Evolutionary conservation across 2,329 filamentous ascomycete genomes (phyloP).

Genomic region (Fusarium sp.): DNA sequence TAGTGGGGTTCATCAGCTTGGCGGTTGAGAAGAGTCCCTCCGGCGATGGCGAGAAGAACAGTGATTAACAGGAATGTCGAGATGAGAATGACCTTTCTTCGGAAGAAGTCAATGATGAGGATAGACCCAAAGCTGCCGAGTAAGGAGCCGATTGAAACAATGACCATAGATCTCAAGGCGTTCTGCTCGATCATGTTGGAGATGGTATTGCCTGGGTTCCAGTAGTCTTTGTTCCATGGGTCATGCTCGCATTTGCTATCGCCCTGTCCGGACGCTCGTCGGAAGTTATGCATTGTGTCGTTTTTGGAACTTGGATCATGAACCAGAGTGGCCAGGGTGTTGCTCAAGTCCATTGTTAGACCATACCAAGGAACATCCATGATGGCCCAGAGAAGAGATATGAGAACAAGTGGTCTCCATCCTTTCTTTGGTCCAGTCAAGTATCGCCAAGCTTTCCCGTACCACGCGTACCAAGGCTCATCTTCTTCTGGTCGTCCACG

Average conservation of each 20-base stretch:
- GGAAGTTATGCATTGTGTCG: background rate
- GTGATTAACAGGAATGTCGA: slow-evolving; percentile 9
- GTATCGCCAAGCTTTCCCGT: slow-evolving; percentile 8
- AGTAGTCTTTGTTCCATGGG: slow-evolving; percentile 19
- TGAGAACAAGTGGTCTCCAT: slow-evolving; percentile 13
- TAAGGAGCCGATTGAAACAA: slow-evolving; percentile 4
- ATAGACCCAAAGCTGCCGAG: slow-evolving; percentile 9
- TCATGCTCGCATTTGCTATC: background rate
- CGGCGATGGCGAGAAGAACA: slow-evolving; percentile 8
- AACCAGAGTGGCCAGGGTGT: slow-evolving; percentile 18
- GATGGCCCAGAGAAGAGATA: slow-evolving; percentile 27
- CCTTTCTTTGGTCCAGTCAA: slow-evolving; percentile 16
- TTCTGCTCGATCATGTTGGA: slow-evolving; percentile 13
- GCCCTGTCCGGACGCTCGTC: background rate
- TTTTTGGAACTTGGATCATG: background rate
- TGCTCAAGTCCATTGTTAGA: slow-evolving; percentile 27
- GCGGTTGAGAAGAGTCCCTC: background rate
- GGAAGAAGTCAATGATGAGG: slow-evolving; percentile 17
- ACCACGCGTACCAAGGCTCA: slow-evolving; percentile 14
- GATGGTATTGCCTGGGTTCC: slow-evolving; percentile 4
- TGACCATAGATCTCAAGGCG: slow-evolving; percentile 6
- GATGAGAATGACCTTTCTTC: slow-evolving; percentile 7
- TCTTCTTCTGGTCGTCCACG: background rate
- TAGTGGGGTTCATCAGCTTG: background rate
- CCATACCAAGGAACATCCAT: slow-evolving; percentile 34